Evolutionary conservation across 768 basidiomycete species (phyloP), one percentile per base, ranked within the genome.

Genomic region (Aureoboletus auriporus): DNA sequence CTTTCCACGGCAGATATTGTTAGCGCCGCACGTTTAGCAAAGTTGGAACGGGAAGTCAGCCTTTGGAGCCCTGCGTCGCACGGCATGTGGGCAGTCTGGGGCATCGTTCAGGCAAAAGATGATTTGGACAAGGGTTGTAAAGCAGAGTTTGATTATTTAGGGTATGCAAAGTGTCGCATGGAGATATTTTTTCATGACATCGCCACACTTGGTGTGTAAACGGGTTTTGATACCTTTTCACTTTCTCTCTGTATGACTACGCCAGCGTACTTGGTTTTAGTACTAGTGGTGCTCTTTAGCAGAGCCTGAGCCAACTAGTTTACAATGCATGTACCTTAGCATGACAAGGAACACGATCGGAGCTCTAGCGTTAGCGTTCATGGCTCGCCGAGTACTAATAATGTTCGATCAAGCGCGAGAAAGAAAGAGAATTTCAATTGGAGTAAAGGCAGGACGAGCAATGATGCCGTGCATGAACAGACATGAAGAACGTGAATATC

Each of bases 51-150:
- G 29, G 88, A 94, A 64, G 90, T 98, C 33, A 75, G 71, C 39
- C 73, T 82, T 9, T 99, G 96, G 96, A 86, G 88, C 57, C 88
- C 94, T 10, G 85, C 90, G 5, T 87, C 87, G 17, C 91, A 93
- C 58, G 93, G 80, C 11, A 84, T 87, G 78, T 98, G 95, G 93
- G 83, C 89, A 7, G 71, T 97, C 38, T 99, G 96, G 96, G 93
- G 89, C 8, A 75, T 98, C 54, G 82, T 98, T 5, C 93, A 95
- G 67, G 92, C 90, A 6, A 79, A 80, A 53, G 89, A 91, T 56
- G 79, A 84, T 56, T 53, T 91, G 7, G 78, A 84, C 57, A 75
- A 69, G 14, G 71, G 74, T 35, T 77, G 37, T 13, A 13, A 14
- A 55, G 78, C 78, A 13, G 95, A 93, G 55, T 98, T 96, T 63